These are phyloP conservation scores for Apium graveolens DNA, from an alignment of 129 eudicot genomes.

Conservation along the genomic window DNA sequence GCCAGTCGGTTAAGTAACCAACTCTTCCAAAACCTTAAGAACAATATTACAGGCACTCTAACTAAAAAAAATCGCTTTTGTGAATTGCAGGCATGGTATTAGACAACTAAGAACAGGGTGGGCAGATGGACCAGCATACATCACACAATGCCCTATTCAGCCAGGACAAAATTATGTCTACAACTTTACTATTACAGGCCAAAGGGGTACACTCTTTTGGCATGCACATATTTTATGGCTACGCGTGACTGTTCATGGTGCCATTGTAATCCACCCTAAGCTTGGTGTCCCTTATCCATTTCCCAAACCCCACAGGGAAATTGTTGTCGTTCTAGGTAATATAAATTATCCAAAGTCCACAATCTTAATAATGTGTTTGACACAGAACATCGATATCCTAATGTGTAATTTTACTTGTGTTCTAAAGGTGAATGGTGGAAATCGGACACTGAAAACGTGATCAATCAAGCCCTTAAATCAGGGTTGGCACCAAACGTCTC, in stretches of 20 bases:
- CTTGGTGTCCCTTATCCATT: conserved; percentile 80
- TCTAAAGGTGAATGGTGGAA: conserved; percentile 86
- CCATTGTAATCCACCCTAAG: conserved; percentile 61
- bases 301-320: conserved; percentile 68
- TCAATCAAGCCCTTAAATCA: conserved; percentile 63
- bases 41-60: not conserved
- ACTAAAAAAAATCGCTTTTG: not conserved
- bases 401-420: not conserved
- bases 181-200: conserved; percentile 70
- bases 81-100: conserved; percentile 58
- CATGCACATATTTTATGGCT: conserved; percentile 88
- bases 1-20: no score
- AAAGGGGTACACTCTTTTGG: conserved; percentile 78
- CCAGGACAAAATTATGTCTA: conserved; percentile 65
- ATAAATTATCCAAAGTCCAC: no score
- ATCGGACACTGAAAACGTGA: conserved; percentile 69
- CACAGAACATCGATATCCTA: not conserved
- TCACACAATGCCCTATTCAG: conserved; percentile 81
- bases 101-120: conserved; percentile 84
- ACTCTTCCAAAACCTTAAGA: no score
- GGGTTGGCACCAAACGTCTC: conserved; percentile 85
- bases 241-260: conserved; percentile 79
- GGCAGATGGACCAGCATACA: conserved; percentile 88
- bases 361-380: not conserved
- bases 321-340: conserved; percentile 59